Conservation (phyloP, 352 stramenopile species). For the Blastocystis sp. region DNA sequence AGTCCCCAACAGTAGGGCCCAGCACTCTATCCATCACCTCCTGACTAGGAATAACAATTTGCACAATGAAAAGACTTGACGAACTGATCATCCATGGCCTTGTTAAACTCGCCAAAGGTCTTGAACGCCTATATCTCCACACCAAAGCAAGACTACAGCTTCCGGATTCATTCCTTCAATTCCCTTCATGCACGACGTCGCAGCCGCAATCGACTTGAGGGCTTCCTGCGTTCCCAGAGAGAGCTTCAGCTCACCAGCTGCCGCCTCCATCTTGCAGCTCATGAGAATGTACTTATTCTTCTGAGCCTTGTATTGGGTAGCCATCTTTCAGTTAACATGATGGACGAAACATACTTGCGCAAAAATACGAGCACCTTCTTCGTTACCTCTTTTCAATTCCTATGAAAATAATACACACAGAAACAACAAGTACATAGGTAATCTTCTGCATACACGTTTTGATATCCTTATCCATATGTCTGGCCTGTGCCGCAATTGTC, state of each 20-base stretch:
- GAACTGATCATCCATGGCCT: conserved; percentile 27
- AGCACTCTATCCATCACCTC: background rate
- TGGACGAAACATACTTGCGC: background rate
- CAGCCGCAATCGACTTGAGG: background rate
- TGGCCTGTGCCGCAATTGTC: background rate
- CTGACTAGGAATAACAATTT: background rate
- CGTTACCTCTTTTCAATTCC: conserved; percentile 14
- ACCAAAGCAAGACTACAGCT: background rate
- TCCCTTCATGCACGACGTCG: background rate
- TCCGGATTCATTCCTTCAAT: background rate
- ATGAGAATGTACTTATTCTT: conserved; percentile 21
- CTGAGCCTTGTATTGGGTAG: background rate
- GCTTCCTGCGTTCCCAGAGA: background rate
- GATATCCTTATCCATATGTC: background rate
- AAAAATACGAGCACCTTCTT: conserved; percentile 15
- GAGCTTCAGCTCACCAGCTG: background rate
- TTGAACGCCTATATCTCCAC: background rate
- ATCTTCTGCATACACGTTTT: background rate
- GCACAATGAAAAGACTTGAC: background rate
- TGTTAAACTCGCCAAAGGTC: conserved; percentile 21
- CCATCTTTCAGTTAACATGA: background rate
- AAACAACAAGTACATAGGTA: background rate
- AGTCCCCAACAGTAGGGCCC: background rate
- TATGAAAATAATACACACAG: background rate
- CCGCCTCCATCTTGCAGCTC: conserved; percentile 17